These are phyloP conservation scores for Paramecium biaurelia DNA, from an alignment of 73 alveolate species.

Conservation along the genomic window DNA sequence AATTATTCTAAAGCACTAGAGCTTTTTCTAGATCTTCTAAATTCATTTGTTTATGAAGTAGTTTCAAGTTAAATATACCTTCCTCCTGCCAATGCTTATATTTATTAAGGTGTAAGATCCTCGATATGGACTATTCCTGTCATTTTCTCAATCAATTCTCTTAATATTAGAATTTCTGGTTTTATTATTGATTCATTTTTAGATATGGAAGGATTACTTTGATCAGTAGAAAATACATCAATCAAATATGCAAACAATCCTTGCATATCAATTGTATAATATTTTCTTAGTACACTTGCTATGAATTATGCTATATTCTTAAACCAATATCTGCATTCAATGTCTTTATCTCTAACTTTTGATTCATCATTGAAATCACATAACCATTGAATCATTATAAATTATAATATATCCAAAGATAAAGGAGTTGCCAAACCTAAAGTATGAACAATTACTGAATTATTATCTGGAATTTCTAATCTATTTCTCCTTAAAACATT, in stretches of 20 bases:
- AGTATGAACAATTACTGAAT: background rate
- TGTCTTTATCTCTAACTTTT: background rate
- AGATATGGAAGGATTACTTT: background rate
- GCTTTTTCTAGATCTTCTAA: conserved; percentile 42
- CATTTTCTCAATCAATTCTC: conserved; percentile 45
- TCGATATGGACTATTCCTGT: conserved; percentile 29
- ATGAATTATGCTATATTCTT: conserved; percentile 1
- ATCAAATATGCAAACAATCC: background rate
- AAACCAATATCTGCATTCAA: conserved; percentile 24
- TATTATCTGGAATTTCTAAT: conserved; percentile 16
- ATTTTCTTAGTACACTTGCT: conserved; percentile 24
- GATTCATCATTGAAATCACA: conserved; percentile 31
- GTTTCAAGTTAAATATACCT: conserved; percentile 38
- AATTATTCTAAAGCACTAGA: conserved; percentile 24
- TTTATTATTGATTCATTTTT: background rate
- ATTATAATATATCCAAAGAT: background rate
- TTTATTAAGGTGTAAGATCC: conserved; percentile 21
- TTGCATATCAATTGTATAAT: background rate
- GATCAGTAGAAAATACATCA: background rate
- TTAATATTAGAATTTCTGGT: background rate
- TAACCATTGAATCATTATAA: conserved; percentile 4
- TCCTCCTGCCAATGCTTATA: conserved; percentile 42
- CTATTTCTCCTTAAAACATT: background rate
- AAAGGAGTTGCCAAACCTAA: background rate
- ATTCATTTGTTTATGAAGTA: conserved; percentile 21